Base-by-base conservation (phyloP, 306 rosid species). In the Medicago ruthenica region DNA sequence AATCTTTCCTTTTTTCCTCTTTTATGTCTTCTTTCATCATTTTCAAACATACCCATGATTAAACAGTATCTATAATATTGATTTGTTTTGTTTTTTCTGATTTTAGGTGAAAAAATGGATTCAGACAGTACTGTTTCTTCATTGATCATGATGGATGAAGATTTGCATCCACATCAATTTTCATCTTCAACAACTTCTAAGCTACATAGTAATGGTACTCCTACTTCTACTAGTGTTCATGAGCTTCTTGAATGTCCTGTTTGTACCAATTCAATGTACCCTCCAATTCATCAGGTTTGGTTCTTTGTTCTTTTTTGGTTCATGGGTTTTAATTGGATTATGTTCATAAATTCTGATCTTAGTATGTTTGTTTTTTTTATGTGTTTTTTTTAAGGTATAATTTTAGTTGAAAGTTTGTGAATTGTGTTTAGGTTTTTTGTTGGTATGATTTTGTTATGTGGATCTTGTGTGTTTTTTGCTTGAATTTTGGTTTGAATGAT, bases 191-290 rank as follows among this genome's bases (percentile, higher is more conserved):
- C 82, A 76, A 83, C 82, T 53, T 67, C 92, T 13, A 88, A 90
- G 85, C 77, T 81, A 60, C 92, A 74, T 60, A 84, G 16, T 63
- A 86, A 50, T 76, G 76, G 74, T 13, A 60, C 67, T 27, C 87
- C 87, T 60, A 76, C 80, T 73, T 82, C 87, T 54, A 83, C 92
- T 63, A 88, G 90, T 85, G 89, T 88, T 22, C 89, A 90, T 40
- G 92, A 88, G 78, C 96, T 90, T 81, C 96, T 90, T 79, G 96
- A 90, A 83, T 90, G 96, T 79, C 96, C 96, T 16, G 92, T 90
- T 58, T 90, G 96, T 66, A 86, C 92, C 67, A 90, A 88, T 82
- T 90, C 92, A 9, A 90, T 90, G 92, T 90, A 90, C 83, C 96
- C 96, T 85, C 96, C 96, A 53, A 90, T 90, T 73, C 96, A 88